phyloP scores from a whole-genome alignment of 805 yeast species.

The Pichia thaimueangensis region DNA sequence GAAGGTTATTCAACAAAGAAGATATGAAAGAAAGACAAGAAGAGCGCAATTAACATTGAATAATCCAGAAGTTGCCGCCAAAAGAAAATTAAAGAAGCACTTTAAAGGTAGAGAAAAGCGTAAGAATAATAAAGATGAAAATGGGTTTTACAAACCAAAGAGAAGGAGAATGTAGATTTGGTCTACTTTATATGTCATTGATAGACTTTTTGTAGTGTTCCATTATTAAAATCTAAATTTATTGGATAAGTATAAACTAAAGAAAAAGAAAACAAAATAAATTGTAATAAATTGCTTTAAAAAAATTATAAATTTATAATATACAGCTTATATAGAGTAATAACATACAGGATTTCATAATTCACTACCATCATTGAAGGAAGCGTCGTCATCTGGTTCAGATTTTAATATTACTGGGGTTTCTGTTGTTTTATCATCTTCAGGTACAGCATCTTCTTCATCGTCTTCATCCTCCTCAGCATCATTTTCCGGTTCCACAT shows the following conservation, averaged over 20 bases:
- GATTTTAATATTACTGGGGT: constrained; percentile 1
- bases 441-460: constrained; percentile 7
- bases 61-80: constrained; percentile 80
- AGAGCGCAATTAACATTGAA: constrained; percentile 68
- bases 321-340: not conserved
- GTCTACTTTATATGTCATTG: not conserved
- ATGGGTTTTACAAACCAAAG: constrained; percentile 66
- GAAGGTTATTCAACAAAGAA: constrained; percentile 48
- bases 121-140: constrained; percentile 65
- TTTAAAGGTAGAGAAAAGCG: constrained; percentile 70
- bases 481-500: constrained; percentile 2
- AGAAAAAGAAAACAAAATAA: too few species aligned
- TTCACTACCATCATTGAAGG: constrained; percentile 1
- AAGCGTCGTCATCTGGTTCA: constrained; percentile 6
- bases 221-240: too few species aligned
- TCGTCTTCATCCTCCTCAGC: constrained; percentile 13
- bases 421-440: constrained; percentile 3
- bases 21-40: constrained; percentile 71
- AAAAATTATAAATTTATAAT: not conserved
- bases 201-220: too few species aligned
- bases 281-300: too few species aligned
- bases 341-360: not conserved
- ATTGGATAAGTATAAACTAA: not conserved
- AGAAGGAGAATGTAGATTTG: constrained; percentile 34
- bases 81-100: constrained; percentile 71